A percentile compares a stretch with the other conserved stretches of the same genome.
Evolutionary conservation across 352 stramenopile species (phyloP).

Genomic region (Phytophthora vignae): DNA sequence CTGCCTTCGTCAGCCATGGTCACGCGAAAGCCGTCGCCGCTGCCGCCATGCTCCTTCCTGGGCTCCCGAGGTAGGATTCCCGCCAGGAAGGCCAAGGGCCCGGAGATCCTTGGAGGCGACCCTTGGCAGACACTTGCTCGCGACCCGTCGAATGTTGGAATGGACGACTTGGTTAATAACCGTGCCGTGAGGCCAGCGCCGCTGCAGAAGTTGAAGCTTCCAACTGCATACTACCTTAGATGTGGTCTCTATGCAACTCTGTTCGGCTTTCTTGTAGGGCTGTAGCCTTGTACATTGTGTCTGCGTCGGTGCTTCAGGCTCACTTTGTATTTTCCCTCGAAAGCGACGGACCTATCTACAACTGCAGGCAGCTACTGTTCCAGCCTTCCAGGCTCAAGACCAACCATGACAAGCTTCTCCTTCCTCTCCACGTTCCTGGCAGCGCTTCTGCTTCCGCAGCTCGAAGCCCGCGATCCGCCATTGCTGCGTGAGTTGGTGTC

Average conservation of each 20-base stretch:
- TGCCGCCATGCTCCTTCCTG: too few species aligned
- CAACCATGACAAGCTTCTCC: conserved; percentile 1
- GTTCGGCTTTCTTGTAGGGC: background rate
- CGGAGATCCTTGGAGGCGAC: too few species aligned
- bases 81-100: too few species aligned
- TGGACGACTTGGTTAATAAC: too few species aligned
- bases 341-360: background rate
- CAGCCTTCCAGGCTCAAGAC: background rate
- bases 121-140: too few species aligned
- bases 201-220: too few species aligned
- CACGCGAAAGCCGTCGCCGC: too few species aligned
- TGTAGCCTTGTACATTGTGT: background rate
- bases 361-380: background rate
- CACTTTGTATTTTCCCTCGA: conserved; percentile 6
- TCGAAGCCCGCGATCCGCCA: background rate
- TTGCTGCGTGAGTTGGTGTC: background rate
- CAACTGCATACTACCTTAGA: too few species aligned
- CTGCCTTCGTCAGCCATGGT: too few species aligned
- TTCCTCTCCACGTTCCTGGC: conserved; percentile 1
- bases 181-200: too few species aligned
- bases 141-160: too few species aligned
- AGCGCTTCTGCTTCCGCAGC: background rate
- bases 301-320: background rate
- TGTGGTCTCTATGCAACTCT: background rate
- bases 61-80: too few species aligned